Percentiles rank a stretch among this genome's conserved stretches.
Evolutionary conservation across 768 basidiomycete genomes (phyloP).

Genomic region (Melanogaster broomeanus): DNA sequence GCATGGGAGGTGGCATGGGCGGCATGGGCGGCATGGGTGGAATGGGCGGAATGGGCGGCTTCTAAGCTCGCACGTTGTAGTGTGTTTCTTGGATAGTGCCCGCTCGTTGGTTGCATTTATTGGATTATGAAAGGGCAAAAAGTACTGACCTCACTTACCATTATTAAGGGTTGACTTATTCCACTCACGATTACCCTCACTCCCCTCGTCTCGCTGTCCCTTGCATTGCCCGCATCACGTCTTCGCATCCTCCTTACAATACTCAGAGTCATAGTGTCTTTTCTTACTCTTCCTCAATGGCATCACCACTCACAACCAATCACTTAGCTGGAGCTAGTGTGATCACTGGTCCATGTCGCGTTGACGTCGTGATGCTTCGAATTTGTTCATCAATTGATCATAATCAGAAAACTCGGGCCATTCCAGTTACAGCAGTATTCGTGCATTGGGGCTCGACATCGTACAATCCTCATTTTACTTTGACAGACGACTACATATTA

Average conservation of each 20-base stretch:
- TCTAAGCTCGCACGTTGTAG: slow-evolving; percentile 27
- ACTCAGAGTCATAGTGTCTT: slow-evolving; percentile 9
- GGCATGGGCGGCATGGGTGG: slow-evolving; percentile 70
- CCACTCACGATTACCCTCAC: slow-evolving; percentile 12
- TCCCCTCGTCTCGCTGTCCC: neutral
- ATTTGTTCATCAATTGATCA: too few relatives aligned
- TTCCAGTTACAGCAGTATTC: too few relatives aligned
- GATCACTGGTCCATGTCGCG: too few relatives aligned
- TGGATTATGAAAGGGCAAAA: slow-evolving; percentile 1
- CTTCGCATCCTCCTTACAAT: slow-evolving; percentile 12
- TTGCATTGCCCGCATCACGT: slow-evolving; percentile 12
- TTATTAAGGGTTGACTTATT: slow-evolving; percentile 14
- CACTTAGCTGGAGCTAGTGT: too few relatives aligned
- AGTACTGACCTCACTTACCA: slow-evolving; percentile 11
- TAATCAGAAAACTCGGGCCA: too few relatives aligned
- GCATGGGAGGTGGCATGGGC: slow-evolving; percentile 57
- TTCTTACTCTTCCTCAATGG: slow-evolving; percentile 9
- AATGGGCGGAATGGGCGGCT: slow-evolving; percentile 57
- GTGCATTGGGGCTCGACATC: too few relatives aligned
- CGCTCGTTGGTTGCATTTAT: neutral
- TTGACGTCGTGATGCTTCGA: too few relatives aligned
- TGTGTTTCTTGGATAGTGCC: neutral
- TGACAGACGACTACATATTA: too few relatives aligned
- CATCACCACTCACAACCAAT: slow-evolving; percentile 28
- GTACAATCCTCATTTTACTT: neutral